These are phyloP conservation scores for Leccinum disarticulatum DNA, from an alignment of 768 basidiomycete species.

Conservation along the genomic window DNA sequence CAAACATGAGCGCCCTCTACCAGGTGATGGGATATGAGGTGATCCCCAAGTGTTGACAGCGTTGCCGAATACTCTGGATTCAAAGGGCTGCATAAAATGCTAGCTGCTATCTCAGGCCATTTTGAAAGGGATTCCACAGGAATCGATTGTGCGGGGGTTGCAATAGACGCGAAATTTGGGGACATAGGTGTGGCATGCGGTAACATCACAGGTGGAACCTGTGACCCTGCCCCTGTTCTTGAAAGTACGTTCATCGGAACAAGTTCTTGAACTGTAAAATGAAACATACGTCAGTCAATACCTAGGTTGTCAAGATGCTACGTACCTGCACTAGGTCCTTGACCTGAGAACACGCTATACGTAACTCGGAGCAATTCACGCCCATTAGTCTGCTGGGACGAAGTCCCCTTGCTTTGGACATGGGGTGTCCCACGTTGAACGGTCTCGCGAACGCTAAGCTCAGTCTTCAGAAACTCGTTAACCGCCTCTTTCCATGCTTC, in stretches of 20 bases:
- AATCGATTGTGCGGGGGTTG: slow-evolving; percentile 43
- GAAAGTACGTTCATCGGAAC: slow-evolving; percentile 57
- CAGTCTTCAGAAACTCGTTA: slow-evolving; percentile 77
- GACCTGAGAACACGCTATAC: slow-evolving; percentile 83
- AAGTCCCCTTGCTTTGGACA: slow-evolving; percentile 20
- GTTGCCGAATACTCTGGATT: slow-evolving; percentile 69
- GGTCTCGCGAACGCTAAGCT: slow-evolving; percentile 53
- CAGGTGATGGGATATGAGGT: slow-evolving; percentile 68
- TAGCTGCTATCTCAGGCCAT: slow-evolving; percentile 86
- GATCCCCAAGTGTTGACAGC: slow-evolving; percentile 83
- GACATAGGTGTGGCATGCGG: slow-evolving; percentile 56
- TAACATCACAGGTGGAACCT: slow-evolving; percentile 34
- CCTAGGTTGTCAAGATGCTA: not conserved
- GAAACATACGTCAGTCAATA: slow-evolving; percentile 4
- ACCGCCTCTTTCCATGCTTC: slow-evolving; percentile 93
- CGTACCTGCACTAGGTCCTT: slow-evolving; percentile 73
- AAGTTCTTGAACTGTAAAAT: slow-evolving; percentile 68
- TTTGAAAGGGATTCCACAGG: slow-evolving; percentile 62
- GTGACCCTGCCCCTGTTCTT: slow-evolving; percentile 38
- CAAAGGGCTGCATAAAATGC: slow-evolving; percentile 74
- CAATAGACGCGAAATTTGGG: slow-evolving; percentile 55
- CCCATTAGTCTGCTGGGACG: slow-evolving; percentile 41
- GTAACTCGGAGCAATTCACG: slow-evolving; percentile 76
- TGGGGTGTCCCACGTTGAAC: slow-evolving; percentile 12
- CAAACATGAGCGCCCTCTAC: slow-evolving; percentile 89